A percentile compares a stretch with the other conserved stretches of the same genome.
Evolutionary conservation across 306 rosid genomes (phyloP).

Genomic region (Fagus sylvatica): DNA sequence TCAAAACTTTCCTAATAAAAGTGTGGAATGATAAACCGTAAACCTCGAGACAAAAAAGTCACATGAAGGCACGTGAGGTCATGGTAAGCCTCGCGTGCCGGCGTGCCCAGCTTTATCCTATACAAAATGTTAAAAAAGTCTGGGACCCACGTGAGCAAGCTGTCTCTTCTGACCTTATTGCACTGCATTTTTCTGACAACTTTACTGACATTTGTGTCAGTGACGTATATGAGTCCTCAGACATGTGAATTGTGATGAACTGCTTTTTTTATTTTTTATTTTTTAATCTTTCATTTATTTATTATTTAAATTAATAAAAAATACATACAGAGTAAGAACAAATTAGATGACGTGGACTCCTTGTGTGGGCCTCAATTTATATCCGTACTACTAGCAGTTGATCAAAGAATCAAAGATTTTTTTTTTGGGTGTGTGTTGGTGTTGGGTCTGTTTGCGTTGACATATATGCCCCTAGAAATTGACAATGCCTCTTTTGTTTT

Average conservation of each 20-base stretch:
- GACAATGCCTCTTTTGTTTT: not conserved
- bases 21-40: not conserved
- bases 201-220: conserved; percentile 32
- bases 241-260: conserved; percentile 45
- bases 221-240: conserved; percentile 32
- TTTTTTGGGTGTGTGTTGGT: not conserved
- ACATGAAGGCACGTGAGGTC: conserved; percentile 72
- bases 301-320: not conserved
- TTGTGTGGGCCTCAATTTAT: conserved; percentile 2
- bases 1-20: not conserved
- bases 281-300: not conserved
- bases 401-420: conserved; percentile 32
- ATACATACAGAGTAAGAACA: not conserved
- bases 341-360: conserved; percentile 23
- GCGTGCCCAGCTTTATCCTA: conserved; percentile 66
- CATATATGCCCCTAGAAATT: conserved; percentile 21
- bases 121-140: conserved; percentile 31
- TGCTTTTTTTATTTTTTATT: not conserved
- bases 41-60: conserved; percentile 47
- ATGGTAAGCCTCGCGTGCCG: conserved; percentile 54
- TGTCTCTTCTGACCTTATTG: conserved; percentile 27
- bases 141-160: conserved; percentile 58
- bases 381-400: conserved; percentile 37
- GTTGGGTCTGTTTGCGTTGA: conserved; percentile 2
- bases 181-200: conserved; percentile 10